Evolutionary conservation across 176 grass and related monocot genomes (phyloP).

Genomic region (Triticum urartu): DNA sequence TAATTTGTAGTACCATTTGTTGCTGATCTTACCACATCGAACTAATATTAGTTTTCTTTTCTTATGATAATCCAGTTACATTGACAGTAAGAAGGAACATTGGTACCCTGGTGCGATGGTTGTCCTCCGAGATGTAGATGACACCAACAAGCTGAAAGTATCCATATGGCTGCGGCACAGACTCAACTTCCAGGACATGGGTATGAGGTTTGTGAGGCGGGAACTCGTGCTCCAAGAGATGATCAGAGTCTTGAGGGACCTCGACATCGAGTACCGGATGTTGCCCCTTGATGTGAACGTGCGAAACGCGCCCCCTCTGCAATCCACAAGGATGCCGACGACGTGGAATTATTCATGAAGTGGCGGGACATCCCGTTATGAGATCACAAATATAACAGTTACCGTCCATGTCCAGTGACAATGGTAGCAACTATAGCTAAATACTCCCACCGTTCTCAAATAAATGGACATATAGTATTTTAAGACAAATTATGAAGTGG

Average conservation of each 20-base stretch:
- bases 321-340: slow-evolving; percentile 49
- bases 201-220: slow-evolving; percentile 44
- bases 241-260: slow-evolving; percentile 60
- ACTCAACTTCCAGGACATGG: slow-evolving; percentile 58
- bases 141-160: slow-evolving; percentile 58
- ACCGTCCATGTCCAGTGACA: background rate
- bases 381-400: background rate
- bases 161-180: slow-evolving; percentile 50
- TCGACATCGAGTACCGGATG: slow-evolving; percentile 71
- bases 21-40: background rate
- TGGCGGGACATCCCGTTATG: background rate
- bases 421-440: background rate
- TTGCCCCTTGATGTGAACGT: slow-evolving; percentile 60
- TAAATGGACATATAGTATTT: background rate
- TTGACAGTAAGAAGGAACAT: slow-evolving; percentile 49
- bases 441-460: background rate
- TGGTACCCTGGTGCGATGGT: slow-evolving; percentile 50
- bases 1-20: background rate
- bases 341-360: slow-evolving; percentile 52
- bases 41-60: background rate
- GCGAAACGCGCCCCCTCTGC: slow-evolving; percentile 27
- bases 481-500: no score
- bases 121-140: slow-evolving; percentile 43
- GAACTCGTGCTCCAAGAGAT: slow-evolving; percentile 52
- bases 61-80: slow-evolving; percentile 35